Evolutionary conservation across 2,329 filamentous ascomycete species (phyloP).

Genomic region (Pseudocercospora fijiensis): DNA sequence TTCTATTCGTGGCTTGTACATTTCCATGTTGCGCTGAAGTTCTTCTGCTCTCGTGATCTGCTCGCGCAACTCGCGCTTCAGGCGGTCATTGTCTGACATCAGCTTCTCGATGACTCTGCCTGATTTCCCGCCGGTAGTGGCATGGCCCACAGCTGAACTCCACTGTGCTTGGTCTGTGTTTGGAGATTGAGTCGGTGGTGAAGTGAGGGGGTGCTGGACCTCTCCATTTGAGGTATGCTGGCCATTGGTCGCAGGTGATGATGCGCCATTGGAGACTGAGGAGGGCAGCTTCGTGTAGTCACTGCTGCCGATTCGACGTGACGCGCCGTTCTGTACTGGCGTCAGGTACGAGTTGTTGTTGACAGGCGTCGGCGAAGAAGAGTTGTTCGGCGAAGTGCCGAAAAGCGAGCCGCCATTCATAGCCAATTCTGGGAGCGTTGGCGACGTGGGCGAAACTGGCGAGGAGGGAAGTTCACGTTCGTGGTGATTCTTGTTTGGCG

Average conservation of each 20-base stretch:
- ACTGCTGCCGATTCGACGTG: constrained; percentile 19
- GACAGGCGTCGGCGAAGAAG: neutral
- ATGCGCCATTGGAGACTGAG: constrained; percentile 4
- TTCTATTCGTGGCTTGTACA: constrained; percentile 71
- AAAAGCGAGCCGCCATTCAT: constrained; percentile 22
- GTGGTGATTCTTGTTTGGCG: neutral
- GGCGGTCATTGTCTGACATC: constrained; percentile 74
- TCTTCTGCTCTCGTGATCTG: constrained; percentile 60
- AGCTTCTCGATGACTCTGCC: constrained; percentile 78
- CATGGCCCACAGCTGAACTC: constrained; percentile 67
- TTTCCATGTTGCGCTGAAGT: constrained; percentile 64
- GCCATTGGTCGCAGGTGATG: neutral
- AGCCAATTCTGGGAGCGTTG: constrained; percentile 16
- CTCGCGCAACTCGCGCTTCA: constrained; percentile 63
- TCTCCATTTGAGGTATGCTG: constrained; percentile 14
- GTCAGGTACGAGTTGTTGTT: constrained; percentile 14
- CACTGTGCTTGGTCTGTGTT: constrained; percentile 42
- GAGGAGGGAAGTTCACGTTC: constrained; percentile 1
- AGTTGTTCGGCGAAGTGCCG: constrained; percentile 11
- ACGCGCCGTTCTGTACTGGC: constrained; percentile 22
- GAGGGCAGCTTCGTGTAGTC: constrained; percentile 11
- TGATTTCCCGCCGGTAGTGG: constrained; percentile 64
- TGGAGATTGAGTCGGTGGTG: constrained; percentile 22
- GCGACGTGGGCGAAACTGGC: constrained; percentile 4
- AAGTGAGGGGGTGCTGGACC: constrained; percentile 7